A percentile compares a stretch with the other conserved stretches of the same genome.
Conservation (phyloP, 2,329 filamentous ascomycete genomes). For the Aspergillus fijiensis region DNA sequence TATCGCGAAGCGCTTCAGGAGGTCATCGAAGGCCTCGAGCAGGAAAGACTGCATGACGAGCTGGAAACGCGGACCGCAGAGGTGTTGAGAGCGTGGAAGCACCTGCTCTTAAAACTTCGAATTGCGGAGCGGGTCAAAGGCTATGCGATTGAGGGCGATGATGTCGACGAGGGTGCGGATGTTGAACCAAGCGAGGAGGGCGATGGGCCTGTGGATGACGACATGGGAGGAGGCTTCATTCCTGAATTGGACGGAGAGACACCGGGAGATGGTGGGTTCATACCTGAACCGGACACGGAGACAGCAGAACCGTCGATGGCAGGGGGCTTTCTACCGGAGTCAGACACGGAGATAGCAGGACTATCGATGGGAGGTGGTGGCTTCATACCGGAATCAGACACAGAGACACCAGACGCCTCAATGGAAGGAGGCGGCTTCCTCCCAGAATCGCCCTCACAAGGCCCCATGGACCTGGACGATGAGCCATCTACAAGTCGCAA, state of each 20-base stretch:
- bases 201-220: slow-evolving; percentile 21
- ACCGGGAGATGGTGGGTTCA: not conserved
- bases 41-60: slow-evolving; percentile 64
- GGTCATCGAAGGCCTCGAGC: slow-evolving; percentile 66
- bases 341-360: no score
- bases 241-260: slow-evolving; percentile 30
- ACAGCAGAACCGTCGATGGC: not conserved
- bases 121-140: slow-evolving; percentile 72
- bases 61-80: slow-evolving; percentile 53
- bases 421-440: slow-evolving; percentile 24
- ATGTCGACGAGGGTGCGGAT: slow-evolving; percentile 38
- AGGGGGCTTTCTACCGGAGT: slow-evolving; percentile 24
- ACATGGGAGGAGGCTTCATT: slow-evolving; percentile 41
- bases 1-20: slow-evolving; percentile 69
- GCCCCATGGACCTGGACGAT: not conserved
- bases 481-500: not conserved
- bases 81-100: slow-evolving; percentile 58
- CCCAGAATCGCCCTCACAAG: slow-evolving; percentile 1
- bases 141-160: slow-evolving; percentile 44
- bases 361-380: slow-evolving; percentile 19
- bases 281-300: not conserved
- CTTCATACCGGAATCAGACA: slow-evolving; percentile 15
- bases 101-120: slow-evolving; percentile 61
- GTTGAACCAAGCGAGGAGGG: slow-evolving; percentile 33
- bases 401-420: not conserved